Conservation (phyloP, 805 yeast genomes). For the Metschnikowia colocasiae region DNA sequence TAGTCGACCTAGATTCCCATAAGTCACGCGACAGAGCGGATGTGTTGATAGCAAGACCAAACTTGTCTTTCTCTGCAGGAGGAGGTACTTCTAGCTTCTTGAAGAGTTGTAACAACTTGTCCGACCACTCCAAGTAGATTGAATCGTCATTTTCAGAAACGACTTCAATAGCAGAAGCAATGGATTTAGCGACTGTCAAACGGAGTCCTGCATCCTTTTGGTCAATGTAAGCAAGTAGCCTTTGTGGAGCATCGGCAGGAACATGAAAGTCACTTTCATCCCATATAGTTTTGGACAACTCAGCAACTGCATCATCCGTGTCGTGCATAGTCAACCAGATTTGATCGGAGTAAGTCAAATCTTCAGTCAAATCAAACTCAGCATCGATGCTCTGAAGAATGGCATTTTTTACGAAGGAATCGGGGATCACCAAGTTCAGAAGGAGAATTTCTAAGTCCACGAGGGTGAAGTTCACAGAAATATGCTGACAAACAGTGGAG, state of each 20-base stretch:
- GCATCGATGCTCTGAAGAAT: slow-evolving; percentile 82
- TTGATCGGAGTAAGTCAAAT: slow-evolving; percentile 54
- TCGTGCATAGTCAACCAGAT: slow-evolving; percentile 78
- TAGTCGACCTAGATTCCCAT: slow-evolving; percentile 84
- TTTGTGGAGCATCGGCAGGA: slow-evolving; percentile 39
- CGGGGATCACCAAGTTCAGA: slow-evolving; percentile 54
- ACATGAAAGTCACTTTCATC: slow-evolving; percentile 63
- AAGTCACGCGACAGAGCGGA: slow-evolving; percentile 61
- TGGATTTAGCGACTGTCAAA: slow-evolving; percentile 65
- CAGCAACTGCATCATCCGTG: slow-evolving; percentile 57
- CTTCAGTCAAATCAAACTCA: slow-evolving; percentile 62
- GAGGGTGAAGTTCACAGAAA: slow-evolving; percentile 56
- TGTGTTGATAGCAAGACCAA: slow-evolving; percentile 68
- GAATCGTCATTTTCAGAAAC: slow-evolving; percentile 20
- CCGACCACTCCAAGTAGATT: slow-evolving; percentile 34
- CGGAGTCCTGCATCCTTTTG: slow-evolving; percentile 64
- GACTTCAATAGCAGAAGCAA: slow-evolving; percentile 52
- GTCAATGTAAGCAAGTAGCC: slow-evolving; percentile 49
- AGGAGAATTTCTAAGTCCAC: slow-evolving; percentile 60
- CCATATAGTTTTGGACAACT: slow-evolving; percentile 81
- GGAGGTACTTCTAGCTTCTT: slow-evolving; percentile 64
- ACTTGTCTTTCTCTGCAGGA: slow-evolving; percentile 71
- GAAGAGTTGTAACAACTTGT: slow-evolving; percentile 53
- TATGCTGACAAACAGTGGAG: slow-evolving; percentile 69
- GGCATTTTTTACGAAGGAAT: slow-evolving; percentile 69